phyloP scores from a whole-genome alignment of 2,329 filamentous ascomycete species.

The Aspergillus sp. region DNA sequence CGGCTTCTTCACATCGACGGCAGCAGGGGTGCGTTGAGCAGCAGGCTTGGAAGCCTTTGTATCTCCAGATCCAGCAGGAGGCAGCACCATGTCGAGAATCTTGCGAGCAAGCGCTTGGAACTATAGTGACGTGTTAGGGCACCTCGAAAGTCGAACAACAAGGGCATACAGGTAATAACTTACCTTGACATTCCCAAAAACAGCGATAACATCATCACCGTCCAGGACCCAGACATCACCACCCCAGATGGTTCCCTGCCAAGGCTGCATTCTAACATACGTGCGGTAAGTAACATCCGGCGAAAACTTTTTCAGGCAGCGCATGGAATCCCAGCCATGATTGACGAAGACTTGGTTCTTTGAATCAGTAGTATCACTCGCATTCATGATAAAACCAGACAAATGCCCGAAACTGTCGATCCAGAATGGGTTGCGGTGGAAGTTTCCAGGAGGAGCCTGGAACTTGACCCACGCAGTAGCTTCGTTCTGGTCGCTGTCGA shows the following conservation, averaged over 20 bases:
- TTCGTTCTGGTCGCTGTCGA: slow-evolving; percentile 49
- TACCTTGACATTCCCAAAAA: slow-evolving; percentile 42
- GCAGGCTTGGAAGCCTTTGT: slow-evolving; percentile 14
- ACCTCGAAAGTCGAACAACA: not conserved
- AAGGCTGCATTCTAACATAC: slow-evolving; percentile 54
- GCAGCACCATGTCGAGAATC: slow-evolving; percentile 35
- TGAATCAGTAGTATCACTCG: slow-evolving; percentile 50
- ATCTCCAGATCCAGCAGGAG: slow-evolving; percentile 19
- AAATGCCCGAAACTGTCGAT: slow-evolving; percentile 52
- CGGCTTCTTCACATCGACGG: slow-evolving; percentile 22
- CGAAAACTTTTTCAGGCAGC: slow-evolving; percentile 46
- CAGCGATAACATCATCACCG: slow-evolving; percentile 51
- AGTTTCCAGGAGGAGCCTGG: slow-evolving; percentile 48
- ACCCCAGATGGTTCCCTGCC: slow-evolving; percentile 45
- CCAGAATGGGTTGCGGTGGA: slow-evolving; percentile 52
- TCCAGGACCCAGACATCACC: slow-evolving; percentile 55
- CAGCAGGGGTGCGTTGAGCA: slow-evolving; percentile 14
- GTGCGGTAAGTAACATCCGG: slow-evolving; percentile 49
- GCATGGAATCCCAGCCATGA: slow-evolving; percentile 54
- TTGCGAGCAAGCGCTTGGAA: slow-evolving; percentile 37
- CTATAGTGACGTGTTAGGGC: slow-evolving; percentile 12
- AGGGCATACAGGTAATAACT: not conserved
- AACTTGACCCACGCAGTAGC: slow-evolving; percentile 49
- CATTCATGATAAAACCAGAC: slow-evolving; percentile 54
- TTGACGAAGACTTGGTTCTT: slow-evolving; percentile 55